Evolutionary conservation across 2,329 filamentous ascomycete species (phyloP).

Genomic region (Hirsutella rhossiliensis): DNA sequence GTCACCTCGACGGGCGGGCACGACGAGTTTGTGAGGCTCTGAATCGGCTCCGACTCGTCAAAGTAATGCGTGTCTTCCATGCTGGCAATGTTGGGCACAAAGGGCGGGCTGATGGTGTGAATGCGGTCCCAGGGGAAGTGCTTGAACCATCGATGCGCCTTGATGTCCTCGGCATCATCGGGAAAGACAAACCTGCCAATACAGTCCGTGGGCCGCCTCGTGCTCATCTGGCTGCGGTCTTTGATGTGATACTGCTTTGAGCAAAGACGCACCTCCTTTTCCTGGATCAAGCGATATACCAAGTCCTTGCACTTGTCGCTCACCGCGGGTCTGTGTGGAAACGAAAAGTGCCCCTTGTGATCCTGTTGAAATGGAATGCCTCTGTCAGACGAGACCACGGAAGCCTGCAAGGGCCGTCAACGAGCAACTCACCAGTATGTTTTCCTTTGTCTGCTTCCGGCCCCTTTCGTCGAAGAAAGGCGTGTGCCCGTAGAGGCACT

Average conservation of each 20-base stretch:
- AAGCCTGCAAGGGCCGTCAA: background rate
- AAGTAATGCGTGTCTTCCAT: constrained; percentile 80
- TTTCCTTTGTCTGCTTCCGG: constrained; percentile 71
- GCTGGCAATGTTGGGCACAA: constrained; percentile 59
- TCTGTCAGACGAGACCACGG: background rate
- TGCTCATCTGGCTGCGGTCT: constrained; percentile 28
- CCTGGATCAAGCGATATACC: constrained; percentile 58
- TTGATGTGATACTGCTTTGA: constrained; percentile 62
- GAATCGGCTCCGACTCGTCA: constrained; percentile 66
- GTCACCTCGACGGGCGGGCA: constrained; percentile 18
- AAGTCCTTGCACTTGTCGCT: constrained; percentile 66
- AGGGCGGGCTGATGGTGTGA: constrained; percentile 61
- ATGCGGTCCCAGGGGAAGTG: constrained; percentile 67
- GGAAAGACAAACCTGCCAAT: constrained; percentile 57
- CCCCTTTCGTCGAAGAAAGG: constrained; percentile 75
- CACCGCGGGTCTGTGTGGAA: constrained; percentile 55
- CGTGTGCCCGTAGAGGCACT: constrained; percentile 86
- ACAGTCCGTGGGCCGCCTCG: constrained; percentile 9
- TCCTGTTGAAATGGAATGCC: constrained; percentile 34
- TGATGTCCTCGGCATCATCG: constrained; percentile 82
- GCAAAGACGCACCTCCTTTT: constrained; percentile 65
- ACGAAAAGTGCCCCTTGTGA: constrained; percentile 57
- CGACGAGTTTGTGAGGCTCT: constrained; percentile 38
- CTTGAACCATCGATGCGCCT: constrained; percentile 74
- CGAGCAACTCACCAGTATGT: constrained; percentile 54